Conservation (phyloP, 116 monocot genomes). For the Dioscorea cayenensis region DNA sequence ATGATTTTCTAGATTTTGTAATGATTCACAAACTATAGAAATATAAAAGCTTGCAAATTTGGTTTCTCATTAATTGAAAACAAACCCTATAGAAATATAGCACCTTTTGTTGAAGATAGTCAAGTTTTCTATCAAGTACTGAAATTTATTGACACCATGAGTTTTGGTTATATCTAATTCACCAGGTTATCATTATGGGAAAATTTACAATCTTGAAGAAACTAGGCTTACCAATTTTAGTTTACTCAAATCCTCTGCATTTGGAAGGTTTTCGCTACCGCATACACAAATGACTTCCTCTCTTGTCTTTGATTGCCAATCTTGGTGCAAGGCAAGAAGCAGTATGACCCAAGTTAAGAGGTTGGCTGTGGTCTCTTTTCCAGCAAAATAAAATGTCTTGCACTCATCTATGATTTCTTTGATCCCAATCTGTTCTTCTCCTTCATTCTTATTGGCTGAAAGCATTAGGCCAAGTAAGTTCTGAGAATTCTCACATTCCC, state of each 20-base stretch:
- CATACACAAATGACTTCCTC: conserved; percentile 39
- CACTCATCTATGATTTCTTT: conserved; percentile 63
- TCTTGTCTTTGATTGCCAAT: conserved; percentile 52
- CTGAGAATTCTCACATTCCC: conserved; percentile 27
- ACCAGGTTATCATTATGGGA: background rate
- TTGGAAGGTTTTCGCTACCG: conserved; percentile 17
- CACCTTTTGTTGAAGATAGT: too few species aligned
- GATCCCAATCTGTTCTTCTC: conserved; percentile 30
- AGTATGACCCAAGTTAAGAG: conserved; percentile 51
- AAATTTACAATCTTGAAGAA: background rate
- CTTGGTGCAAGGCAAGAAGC: conserved; percentile 46
- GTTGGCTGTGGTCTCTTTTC: conserved; percentile 66
- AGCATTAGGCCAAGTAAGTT: conserved; percentile 59
- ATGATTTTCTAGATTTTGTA: too few species aligned
- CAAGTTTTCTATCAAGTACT: too few species aligned
- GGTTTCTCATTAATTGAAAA: too few species aligned
- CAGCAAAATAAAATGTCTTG: conserved; percentile 69
- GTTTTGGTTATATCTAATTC: background rate
- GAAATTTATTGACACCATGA: too few species aligned
- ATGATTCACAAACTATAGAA: too few species aligned
- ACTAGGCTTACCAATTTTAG: conserved; percentile 47
- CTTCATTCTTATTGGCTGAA: conserved; percentile 27
- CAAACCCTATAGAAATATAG: too few species aligned
- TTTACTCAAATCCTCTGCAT: conserved; percentile 34
- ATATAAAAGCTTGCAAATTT: too few species aligned